These are phyloP conservation scores for Pythium coloratum DNA, from an alignment of 352 stramenopile genomes.

Conservation along the genomic window DNA sequence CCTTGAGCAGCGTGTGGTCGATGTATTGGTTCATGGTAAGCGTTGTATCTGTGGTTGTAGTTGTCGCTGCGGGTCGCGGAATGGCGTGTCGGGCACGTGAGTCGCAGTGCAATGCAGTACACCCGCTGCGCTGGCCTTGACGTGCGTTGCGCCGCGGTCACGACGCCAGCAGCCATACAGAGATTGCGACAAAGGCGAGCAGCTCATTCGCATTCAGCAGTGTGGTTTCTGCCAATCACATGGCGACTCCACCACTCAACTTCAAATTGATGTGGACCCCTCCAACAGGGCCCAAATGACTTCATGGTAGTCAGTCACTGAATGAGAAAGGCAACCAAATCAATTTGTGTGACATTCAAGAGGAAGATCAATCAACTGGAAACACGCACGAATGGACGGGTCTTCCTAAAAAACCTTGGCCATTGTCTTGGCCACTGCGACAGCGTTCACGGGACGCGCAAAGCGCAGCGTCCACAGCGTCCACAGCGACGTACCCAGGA, in stretches of 20 bases:
- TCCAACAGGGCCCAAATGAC: neutral
- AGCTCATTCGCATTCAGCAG: conserved; percentile 34
- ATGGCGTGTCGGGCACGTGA: conserved; percentile 3
- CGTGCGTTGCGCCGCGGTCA: neutral
- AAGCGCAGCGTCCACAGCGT: conserved; percentile 63
- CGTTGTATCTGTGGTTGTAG: neutral
- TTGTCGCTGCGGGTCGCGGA: neutral
- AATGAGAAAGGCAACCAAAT: conserved; percentile 2
- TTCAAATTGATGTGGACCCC: conserved; percentile 16
- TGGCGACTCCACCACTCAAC: neutral
- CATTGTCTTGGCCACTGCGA: conserved; percentile 28
- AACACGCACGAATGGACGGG: too few relatives aligned
- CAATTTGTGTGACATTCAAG: neutral
- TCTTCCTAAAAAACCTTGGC: conserved; percentile 25
- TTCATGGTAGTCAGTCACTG: conserved; percentile 20
- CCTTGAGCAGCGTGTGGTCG: conserved; percentile 85
- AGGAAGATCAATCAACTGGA: neutral
- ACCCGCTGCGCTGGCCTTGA: too few relatives aligned
- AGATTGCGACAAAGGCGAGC: conserved; percentile 11
- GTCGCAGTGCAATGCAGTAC: neutral
- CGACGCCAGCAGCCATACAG: neutral
- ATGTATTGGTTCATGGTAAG: conserved; percentile 53
- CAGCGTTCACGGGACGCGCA: conserved; percentile 40
- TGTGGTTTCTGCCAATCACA: conserved; percentile 1
- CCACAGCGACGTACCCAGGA: conserved; percentile 71